Percentiles rank a stretch among this genome's conserved stretches.
These are phyloP conservation scores for Lactarius vividus DNA, from an alignment of 768 basidiomycete species.

Conservation along the genomic window DNA sequence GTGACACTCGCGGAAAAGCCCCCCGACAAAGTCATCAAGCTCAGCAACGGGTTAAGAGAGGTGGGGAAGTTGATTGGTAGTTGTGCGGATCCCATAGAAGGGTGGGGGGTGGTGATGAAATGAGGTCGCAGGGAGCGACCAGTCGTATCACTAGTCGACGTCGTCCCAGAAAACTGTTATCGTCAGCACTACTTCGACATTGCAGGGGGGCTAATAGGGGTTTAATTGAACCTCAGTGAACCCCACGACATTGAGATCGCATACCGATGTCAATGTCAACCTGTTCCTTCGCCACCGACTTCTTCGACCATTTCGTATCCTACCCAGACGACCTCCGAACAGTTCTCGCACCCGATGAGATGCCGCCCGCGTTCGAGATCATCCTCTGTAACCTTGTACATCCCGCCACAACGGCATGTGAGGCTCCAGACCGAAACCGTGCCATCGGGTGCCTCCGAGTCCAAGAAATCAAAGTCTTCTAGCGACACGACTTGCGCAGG, in stretches of 20 bases:
- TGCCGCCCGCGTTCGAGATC: constrained; percentile 72
- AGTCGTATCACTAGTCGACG: neutral
- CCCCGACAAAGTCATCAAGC: no score
- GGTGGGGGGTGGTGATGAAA: neutral
- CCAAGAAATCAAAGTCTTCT: constrained; percentile 54
- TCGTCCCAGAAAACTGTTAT: no score
- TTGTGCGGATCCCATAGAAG: neutral
- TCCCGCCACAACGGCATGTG: constrained; percentile 71
- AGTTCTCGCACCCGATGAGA: constrained; percentile 67
- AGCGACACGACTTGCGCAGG: constrained; percentile 79
- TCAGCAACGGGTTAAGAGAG: neutral
- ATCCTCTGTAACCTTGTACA: constrained; percentile 52
- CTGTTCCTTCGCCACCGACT: neutral
- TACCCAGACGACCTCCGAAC: constrained; percentile 85
- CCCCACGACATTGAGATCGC: neutral
- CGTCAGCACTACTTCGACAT: neutral
- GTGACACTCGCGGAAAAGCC: no score
- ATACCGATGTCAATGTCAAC: neutral
- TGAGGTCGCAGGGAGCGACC: neutral
- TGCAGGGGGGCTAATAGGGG: neutral
- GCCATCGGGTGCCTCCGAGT: constrained; percentile 35
- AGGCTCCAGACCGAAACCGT: constrained; percentile 49
- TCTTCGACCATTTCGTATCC: constrained; percentile 62
- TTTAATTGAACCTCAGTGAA: neutral
- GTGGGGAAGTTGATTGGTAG: neutral